Conservation (phyloP, 179 eudicot genomes). For the Heliamphora pulchella region DNA sequence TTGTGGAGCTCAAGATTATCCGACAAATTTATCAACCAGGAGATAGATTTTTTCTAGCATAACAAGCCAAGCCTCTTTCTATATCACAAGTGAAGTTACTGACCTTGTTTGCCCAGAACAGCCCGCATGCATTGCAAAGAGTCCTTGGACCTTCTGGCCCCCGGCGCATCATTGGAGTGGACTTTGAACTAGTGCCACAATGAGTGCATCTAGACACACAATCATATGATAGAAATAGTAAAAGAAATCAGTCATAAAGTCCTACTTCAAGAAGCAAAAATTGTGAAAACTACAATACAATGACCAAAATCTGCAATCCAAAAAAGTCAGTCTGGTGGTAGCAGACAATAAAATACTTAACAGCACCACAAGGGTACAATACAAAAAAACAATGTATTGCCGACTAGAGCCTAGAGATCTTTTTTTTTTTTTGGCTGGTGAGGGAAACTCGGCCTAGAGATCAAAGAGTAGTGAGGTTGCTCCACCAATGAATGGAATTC, state of each 20-base stretch:
- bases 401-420: background rate
- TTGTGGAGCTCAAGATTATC: background rate
- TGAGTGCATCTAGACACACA: constrained; percentile 43
- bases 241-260: constrained; percentile 3
- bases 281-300: background rate
- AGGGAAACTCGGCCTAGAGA: background rate
- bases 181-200: constrained; percentile 54
- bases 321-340: background rate
- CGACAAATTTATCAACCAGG: background rate
- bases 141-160: constrained; percentile 85
- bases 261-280: background rate
- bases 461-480: constrained; percentile 17
- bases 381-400: background rate
- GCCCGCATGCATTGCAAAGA: constrained; percentile 90
- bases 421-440: no score
- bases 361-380: background rate
- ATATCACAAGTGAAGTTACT: constrained; percentile 14
- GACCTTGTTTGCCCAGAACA: constrained; percentile 80
- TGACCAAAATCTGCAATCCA: background rate
- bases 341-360: background rate
- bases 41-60: background rate
- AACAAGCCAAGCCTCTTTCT: constrained; percentile 8
- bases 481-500: constrained; percentile 16
- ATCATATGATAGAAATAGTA: constrained; percentile 2
- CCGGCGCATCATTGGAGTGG: constrained; percentile 85